These are phyloP conservation scores for Scheffersomyces lignicola DNA, from an alignment of 1,139 yeast species.

Conservation along the genomic window DNA sequence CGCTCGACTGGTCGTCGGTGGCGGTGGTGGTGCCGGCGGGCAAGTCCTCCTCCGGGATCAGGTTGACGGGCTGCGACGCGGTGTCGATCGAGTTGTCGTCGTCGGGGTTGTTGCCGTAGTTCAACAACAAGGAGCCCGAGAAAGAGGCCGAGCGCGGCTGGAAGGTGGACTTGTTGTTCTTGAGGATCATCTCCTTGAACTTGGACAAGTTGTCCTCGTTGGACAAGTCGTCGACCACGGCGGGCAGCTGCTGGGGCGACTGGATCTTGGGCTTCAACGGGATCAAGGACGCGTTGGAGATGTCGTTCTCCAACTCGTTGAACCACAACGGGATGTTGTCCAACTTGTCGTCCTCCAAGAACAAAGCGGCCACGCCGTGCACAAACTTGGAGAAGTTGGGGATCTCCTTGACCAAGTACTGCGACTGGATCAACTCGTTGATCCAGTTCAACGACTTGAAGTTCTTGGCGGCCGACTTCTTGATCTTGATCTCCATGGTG, in stretches of 20 bases:
- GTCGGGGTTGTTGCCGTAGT: conserved; percentile 7
- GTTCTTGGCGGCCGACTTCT: conserved; percentile 47
- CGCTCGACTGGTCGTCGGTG: conserved; percentile 16
- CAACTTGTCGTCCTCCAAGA: conserved; percentile 85
- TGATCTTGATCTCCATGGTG: conserved; percentile 84
- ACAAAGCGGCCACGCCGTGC: conserved; percentile 87
- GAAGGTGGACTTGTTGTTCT: conserved; percentile 29
- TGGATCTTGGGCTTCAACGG: conserved; percentile 34
- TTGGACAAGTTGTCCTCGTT: conserved; percentile 50
- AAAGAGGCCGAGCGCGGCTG: conserved; percentile 43
- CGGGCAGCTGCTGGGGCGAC: conserved; percentile 8
- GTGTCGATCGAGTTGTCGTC: conserved; percentile 9
- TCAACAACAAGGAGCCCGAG: conserved; percentile 36
- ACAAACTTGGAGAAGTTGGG: conserved; percentile 88
- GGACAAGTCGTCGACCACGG: conserved; percentile 11
- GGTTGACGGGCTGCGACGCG: conserved; percentile 11
- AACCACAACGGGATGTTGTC: conserved; percentile 94
- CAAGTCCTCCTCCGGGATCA: conserved; percentile 11
- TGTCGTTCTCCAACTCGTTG: conserved; percentile 81
- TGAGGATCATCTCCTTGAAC: conserved; percentile 43
- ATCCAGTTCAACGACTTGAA: conserved; percentile 68
- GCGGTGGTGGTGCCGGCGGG: conserved; percentile 8
- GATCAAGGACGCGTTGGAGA: conserved; percentile 28
- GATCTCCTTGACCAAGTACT: conserved; percentile 85
- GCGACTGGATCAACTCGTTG: conserved; percentile 70